Evolutionary conservation across 1,139 yeast genomes (phyloP), one percentile per base, ranked within the genome.

Genomic region (Yamadazyma triangularis): DNA sequence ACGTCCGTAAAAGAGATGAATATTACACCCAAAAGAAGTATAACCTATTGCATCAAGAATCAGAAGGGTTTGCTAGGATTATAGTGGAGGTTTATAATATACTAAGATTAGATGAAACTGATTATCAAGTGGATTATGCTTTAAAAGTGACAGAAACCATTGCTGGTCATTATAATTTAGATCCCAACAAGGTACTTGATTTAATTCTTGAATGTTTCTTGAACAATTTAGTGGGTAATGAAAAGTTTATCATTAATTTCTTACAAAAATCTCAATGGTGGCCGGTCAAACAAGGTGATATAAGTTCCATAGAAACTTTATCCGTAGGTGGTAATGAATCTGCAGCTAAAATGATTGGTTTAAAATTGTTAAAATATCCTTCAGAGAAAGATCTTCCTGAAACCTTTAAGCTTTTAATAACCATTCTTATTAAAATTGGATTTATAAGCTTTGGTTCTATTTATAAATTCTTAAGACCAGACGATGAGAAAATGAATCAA

Each of bases 31-130:
- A 84, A 37, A 77, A 74, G 46, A 77, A 84, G 39, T 88, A 64
- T 58, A 86, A 86, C 39, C 58, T 88, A 19, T 48, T 86, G n/a
- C 75, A 79, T 33, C 96, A 89, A 53, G 84, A 84, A 42, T 60
- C 78, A 11, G 91, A 82, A 50, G 98, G 97, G 1, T 91, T 76
- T 55, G 58, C 95, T 11, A 79, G 80, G 45, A 60, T 85, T 23
- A 56, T 79, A 0, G 70, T 70, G 6, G 77, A 79, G 35, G 41
- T 84, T n/a, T 55, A 58, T 35, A 42, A 56, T 2, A 67, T 77
- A 3, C 59, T 75, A 27, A 53, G 52, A 23, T 60, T 64, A 16
- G 56, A 59, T 2, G 68, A 71, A 33, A 59, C 73, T 7, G 45
- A 50, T 6, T 60, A 51, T 25, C 70, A 72, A 39, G 60, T 78